Evolutionary conservation across 345 rosid genomes (phyloP), one percentile per base, ranked within the genome.

Genomic region (Kernera saxatilis): DNA sequence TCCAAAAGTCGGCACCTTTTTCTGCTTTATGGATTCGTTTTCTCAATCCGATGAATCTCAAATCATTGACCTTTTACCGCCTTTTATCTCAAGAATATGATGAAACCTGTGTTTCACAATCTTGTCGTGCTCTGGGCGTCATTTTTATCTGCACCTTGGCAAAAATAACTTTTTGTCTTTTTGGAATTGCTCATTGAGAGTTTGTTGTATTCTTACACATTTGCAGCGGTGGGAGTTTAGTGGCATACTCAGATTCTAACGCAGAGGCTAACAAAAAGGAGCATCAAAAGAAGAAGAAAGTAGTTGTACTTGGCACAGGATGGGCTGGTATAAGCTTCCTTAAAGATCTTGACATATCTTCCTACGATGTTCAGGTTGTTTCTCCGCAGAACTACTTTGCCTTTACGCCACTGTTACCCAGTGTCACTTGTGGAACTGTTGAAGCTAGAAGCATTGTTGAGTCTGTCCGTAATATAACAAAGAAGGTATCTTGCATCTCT

Each of bases 321-420:
- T 94, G 98, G 99, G 99, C 92, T 6, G 96, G 88, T 22, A 85
- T 83, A 59, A 87, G 93, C 76, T 94, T 94, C 80, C 87, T 94
- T n/a, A 91, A 89, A 72, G 86, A 84, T 74, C 84, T 94, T 9
- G 91, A 94, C 25, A 70, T 82, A 65, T 82, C 96, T 30, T 70
- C 75, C 32, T 87, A 89, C 23, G 91, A 92, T 63, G 89, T 94
- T 76, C 88, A 89, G 71, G 92, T 92, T 78, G 84, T 92, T 65
- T 94, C 99, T 30, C 99, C 99, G 1, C 75, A 89, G 63, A 94
- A 94, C 79, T 94, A 94, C 79, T 94, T 94, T 79, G 97, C 96
- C 14, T 94, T 94, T 72, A 92, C 97, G 22, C 99, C 99, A 22
- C 69, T 92, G 72, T 83, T 94, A 35, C 99, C 98, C 3, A 94